Conservation (phyloP, 2,329 filamentous ascomycete genomes). For the Cylindrodendrum hubeiense region DNA sequence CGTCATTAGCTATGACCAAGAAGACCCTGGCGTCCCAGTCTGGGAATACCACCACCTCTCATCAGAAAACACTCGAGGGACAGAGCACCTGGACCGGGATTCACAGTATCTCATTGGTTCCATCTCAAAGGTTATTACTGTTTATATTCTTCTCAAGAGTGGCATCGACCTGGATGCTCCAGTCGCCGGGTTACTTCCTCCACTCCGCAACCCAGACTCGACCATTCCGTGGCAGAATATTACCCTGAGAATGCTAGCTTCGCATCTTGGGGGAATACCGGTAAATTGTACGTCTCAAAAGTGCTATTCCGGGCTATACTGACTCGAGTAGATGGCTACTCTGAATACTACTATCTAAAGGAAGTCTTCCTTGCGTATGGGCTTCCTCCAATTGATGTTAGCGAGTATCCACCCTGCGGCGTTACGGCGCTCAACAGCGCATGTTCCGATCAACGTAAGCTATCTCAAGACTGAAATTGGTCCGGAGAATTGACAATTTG, state of each 20-base stretch:
- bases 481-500: accelerated
- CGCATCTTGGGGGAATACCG: slow-evolving; percentile 52
- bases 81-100: slow-evolving; percentile 46
- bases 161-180: slow-evolving; percentile 49
- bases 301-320: background rate
- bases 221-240: slow-evolving; percentile 52
- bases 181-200: slow-evolving; percentile 51
- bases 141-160: slow-evolving; percentile 52
- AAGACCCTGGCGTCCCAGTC: slow-evolving; percentile 42
- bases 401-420: slow-evolving; percentile 52
- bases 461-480: background rate
- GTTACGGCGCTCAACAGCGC: slow-evolving; percentile 49
- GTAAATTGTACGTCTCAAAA: slow-evolving; percentile 48
- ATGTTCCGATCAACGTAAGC: slow-evolving; percentile 50
- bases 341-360: slow-evolving; percentile 52
- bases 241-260: slow-evolving; percentile 52
- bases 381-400: slow-evolving; percentile 50
- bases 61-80: slow-evolving; percentile 50
- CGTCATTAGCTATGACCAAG: slow-evolving; percentile 48
- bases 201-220: slow-evolving; percentile 41
- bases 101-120: slow-evolving; percentile 58
- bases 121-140: slow-evolving; percentile 54
- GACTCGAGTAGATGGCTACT: slow-evolving; percentile 44
- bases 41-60: slow-evolving; percentile 59
- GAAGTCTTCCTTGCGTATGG: slow-evolving; percentile 50